phyloP scores from a whole-genome alignment of 306 rosid species.

The Astragalus glycyphyllos region DNA sequence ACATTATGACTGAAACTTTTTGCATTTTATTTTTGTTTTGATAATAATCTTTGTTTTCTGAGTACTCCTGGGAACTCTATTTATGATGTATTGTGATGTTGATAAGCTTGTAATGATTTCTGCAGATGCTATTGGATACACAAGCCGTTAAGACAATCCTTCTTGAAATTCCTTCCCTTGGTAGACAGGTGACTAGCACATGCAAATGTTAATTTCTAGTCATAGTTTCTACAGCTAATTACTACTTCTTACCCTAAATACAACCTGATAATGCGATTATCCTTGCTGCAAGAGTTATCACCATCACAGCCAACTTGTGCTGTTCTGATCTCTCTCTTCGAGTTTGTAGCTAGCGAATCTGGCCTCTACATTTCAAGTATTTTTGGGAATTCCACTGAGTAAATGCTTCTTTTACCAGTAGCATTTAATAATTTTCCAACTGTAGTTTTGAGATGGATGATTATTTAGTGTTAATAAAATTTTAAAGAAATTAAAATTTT shows the following conservation, averaged over 20 bases:
- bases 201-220: constrained; percentile 27
- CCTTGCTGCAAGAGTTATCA: constrained; percentile 14
- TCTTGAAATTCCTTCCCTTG: constrained; percentile 96
- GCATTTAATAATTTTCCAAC: neutral
- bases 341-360: neutral
- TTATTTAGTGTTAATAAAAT: constrained; percentile 8
- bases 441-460: constrained; percentile 8
- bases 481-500: constrained; percentile 29
- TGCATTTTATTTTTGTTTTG: constrained; percentile 1
- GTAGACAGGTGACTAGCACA: constrained; percentile 76
- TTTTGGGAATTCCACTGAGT: constrained; percentile 12
- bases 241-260: constrained; percentile 15
- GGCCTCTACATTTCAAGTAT: neutral
- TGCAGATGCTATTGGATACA: constrained; percentile 97
- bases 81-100: constrained; percentile 34
- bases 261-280: constrained; percentile 9
- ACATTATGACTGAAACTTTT: neutral
- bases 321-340: neutral
- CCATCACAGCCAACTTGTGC: constrained; percentile 9
- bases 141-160: constrained; percentile 99
- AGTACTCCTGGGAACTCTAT: constrained; percentile 28
- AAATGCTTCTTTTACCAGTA: constrained; percentile 32
- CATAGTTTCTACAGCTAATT: neutral
- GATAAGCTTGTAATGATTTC: constrained; percentile 42
- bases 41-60: constrained; percentile 20